A percentile compares a stretch with the other conserved stretches of the same genome.
phyloP scores from a whole-genome alignment of 2,329 filamentous ascomycete genomes.

The Pyricularia grisea region DNA sequence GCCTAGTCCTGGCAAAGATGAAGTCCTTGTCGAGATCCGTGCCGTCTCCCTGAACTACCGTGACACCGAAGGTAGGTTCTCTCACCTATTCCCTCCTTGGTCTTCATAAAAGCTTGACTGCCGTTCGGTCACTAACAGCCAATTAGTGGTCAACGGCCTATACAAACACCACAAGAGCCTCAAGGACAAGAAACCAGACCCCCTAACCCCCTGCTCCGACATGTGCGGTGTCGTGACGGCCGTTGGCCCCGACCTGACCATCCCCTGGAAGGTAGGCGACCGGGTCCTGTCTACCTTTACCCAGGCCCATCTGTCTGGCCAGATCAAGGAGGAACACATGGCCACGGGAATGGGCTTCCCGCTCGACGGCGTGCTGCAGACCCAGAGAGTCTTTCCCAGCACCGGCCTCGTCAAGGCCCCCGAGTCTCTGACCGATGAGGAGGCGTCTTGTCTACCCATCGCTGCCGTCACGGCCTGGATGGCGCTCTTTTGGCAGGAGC shows the following conservation, averaged over 20 bases:
- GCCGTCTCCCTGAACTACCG: conserved; percentile 40
- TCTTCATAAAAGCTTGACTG: neutral
- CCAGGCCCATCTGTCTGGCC: conserved; percentile 46
- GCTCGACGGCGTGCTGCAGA: conserved; percentile 44
- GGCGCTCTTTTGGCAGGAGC: conserved; percentile 51
- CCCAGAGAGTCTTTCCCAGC: conserved; percentile 50
- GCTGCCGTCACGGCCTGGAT: conserved; percentile 57
- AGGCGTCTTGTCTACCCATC: conserved; percentile 52
- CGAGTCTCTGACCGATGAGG: conserved; percentile 45
- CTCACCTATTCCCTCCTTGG: neutral
- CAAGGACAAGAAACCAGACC: conserved; percentile 18
- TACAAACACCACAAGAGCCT: conserved; percentile 51
- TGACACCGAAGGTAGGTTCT: conserved; percentile 34
- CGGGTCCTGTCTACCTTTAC: conserved; percentile 60
- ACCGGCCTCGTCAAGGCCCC: conserved; percentile 47
- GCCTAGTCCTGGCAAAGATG: conserved; percentile 36
- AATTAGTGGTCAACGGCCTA: conserved; percentile 51
- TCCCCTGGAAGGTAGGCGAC: conserved; percentile 43
- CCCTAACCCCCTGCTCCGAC: conserved; percentile 58
- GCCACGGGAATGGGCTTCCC: conserved; percentile 51
- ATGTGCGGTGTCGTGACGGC: conserved; percentile 55
- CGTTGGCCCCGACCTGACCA: conserved; percentile 28
- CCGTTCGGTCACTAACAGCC: neutral
- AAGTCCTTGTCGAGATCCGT: conserved; percentile 39
- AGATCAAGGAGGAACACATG: conserved; percentile 46